These are phyloP conservation scores for Aspergillus udagawae DNA, from an alignment of 2,329 filamentous ascomycete genomes.

Conservation along the genomic window DNA sequence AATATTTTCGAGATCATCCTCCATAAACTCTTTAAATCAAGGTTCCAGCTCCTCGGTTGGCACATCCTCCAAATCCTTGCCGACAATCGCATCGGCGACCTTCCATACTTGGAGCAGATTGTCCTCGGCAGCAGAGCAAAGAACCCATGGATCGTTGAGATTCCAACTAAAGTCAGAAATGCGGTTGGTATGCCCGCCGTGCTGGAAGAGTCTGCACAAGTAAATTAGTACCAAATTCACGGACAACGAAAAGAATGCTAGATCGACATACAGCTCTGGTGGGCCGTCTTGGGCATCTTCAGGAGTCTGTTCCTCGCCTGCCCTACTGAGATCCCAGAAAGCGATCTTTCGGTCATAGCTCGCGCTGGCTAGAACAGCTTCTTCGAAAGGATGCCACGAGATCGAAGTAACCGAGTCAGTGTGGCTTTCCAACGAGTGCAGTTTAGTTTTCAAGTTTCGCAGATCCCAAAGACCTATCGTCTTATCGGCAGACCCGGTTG, in stretches of 20 bases:
- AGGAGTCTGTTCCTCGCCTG: slow-evolving; percentile 89
- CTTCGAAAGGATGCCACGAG: slow-evolving; percentile 90
- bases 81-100: slow-evolving; percentile 75
- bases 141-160: slow-evolving; percentile 91
- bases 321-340: slow-evolving; percentile 91
- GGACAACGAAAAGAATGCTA: slow-evolving; percentile 1
- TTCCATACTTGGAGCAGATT: slow-evolving; percentile 96
- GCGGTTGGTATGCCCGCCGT: slow-evolving; percentile 95
- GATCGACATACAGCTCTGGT: slow-evolving; percentile 73
- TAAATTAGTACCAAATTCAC: slow-evolving; percentile 3
- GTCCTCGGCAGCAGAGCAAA: slow-evolving; percentile 93
- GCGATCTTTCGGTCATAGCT: slow-evolving; percentile 91
- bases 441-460: slow-evolving; percentile 80
- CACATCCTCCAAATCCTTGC: slow-evolving; percentile 70
- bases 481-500: slow-evolving; percentile 92
- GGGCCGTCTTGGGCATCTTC: slow-evolving; percentile 94
- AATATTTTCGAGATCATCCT: slow-evolving; percentile 44
- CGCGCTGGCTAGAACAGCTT: slow-evolving; percentile 81
- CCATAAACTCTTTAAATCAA: slow-evolving; percentile 14
- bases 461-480: slow-evolving; percentile 95
- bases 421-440: slow-evolving; percentile 87
- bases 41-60: slow-evolving; percentile 72
- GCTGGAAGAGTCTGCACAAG: slow-evolving; percentile 78
- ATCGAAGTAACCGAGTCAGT: slow-evolving; percentile 85
- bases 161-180: slow-evolving; percentile 98